Base-by-base conservation (phyloP, 2,329 filamentous ascomycete genomes). In the Fusarium citri region DNA sequence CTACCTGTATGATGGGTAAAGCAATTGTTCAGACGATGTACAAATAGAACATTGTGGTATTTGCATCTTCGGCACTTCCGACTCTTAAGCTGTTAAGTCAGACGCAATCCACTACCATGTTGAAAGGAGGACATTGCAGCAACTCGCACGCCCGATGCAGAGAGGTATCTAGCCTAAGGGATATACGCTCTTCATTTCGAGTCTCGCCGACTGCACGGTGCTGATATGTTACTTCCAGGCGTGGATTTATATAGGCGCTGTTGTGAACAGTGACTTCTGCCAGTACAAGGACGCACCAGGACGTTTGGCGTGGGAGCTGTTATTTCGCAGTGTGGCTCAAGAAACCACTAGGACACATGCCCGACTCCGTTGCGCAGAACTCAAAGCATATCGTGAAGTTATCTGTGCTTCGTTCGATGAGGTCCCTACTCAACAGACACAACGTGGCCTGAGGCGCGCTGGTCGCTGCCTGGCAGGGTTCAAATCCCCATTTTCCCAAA, bases 381-480 rank as follows among this genome's bases (percentile, higher is more conserved):
- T n/a, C 4, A 6, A n/a, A 37, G 18, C 10, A n/a, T 2, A 4
- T 7, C 5, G 3, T 5, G 18, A 37, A n/a, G 18, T 37, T 4
- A 6, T n/a, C 1, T 4, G 5, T 37, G 34, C 1, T 12, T 37
- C 18, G 9, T 37, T 37, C 18, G 6, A 4, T 6, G 0, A 11
- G 9, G 9, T 2, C 16, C 31, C 10, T 37, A 37, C 9, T 37
- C 16, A 2, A n/a, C 5, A 37, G 31, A 37, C 5, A 6, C 9
- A n/a, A n/a, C 18, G 18, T n/a, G 9, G 9, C 34, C 34, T 37
- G 18, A 37, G 34, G 18, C 34, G 6, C 11, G 9, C 18, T 37
- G 6, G 18, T 1, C 34, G 18, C 10, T 37, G 6, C 10, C 34
- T 37, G 34, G 18, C 3, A 12, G 6, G 34, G 10, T 7, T 37